Base-by-base conservation (phyloP, 2,329 filamentous ascomycete species). In the Phoma sp. region DNA sequence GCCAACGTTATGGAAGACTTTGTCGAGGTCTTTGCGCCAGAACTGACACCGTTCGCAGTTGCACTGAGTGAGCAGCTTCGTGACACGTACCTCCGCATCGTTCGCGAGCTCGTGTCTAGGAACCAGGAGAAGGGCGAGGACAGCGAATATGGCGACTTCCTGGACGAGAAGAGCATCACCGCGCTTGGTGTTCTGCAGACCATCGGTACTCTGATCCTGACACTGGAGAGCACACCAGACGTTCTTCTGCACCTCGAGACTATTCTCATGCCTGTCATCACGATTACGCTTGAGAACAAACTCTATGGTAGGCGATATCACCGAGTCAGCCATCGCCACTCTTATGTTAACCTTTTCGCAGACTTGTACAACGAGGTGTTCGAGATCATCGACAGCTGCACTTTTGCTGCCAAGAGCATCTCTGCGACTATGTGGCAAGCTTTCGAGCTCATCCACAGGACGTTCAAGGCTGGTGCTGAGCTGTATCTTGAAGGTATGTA, bases 1-100 rank as follows among this genome's bases (percentile, higher is more conserved):
- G 94, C 95, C 21, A 98, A 98, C 70, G 95, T 99, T 35, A 99
- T 99, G 95, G 95, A 99, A 77, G 95, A 99, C 72, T 99, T 99
- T 72, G 95, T 99, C 40, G 95, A 99, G 76, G 93, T 98, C 2
- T 99, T 99, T 72, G 94, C 95, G n/a, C 85, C 92, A 2, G 95
- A 99, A 74, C 84, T 99, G 41, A 98, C 95, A 6, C 95, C 95
- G 3, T 99, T 99, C 69, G 95, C 95, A 10, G 94, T 99, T 29
- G 95, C 95, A 4, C 82, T 99, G 4, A 96, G 92, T 71, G 93
- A 98, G 78, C 95, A 99, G 77, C 82, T 99, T 43, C 88, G 94
- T 38, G 95, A 99, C 70, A 99, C 95, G 0, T 99, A 99, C 70
- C 84, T 99, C 63, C 87, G 95, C 52, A 97, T 99, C 62, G 89